Evolutionary conservation across 2,329 filamentous ascomycete species (phyloP).

Genomic region (Paramyrothecium roridum): DNA sequence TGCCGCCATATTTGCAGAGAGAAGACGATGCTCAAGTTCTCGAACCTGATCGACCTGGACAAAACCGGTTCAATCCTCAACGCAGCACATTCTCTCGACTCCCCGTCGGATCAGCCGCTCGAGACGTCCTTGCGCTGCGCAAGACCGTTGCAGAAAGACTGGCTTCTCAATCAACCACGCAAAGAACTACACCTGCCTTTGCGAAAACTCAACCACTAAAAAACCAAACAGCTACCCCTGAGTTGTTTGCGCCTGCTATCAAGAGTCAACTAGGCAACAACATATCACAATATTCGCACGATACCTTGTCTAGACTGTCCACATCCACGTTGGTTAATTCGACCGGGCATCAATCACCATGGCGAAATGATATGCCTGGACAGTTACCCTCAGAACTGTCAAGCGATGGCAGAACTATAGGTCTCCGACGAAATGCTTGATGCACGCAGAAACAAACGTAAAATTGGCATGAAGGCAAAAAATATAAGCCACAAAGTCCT

Average conservation of each 20-base stretch:
- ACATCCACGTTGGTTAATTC: neutral
- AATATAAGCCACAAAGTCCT: too few species aligned
- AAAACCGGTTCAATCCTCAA: neutral
- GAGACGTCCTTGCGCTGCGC: neutral
- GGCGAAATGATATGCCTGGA: neutral
- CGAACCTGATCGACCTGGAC: constrained; percentile 1
- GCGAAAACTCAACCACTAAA: neutral
- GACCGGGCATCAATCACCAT: neutral
- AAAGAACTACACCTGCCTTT: neutral
- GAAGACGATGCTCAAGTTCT: constrained; percentile 21
- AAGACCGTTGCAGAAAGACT: neutral
- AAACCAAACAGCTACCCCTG: neutral
- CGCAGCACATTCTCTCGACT: constrained; percentile 5
- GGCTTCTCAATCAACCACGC: neutral
- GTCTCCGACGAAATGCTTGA: neutral
- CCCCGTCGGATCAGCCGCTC: constrained; percentile 2
- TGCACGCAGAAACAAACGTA: too few species aligned
- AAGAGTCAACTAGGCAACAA: neutral
- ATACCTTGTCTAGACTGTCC: neutral
- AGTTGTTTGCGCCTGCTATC: neutral
- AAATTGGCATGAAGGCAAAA: too few species aligned
- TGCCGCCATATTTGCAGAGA: constrained; percentile 39
- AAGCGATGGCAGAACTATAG: neutral
- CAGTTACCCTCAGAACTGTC: neutral
- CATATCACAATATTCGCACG: neutral